A percentile compares a stretch with the other conserved stretches of the same genome.
These are phyloP conservation scores for Taiozyma sp. DNA, from an alignment of 1,139 yeast genomes.

Conservation along the genomic window DNA sequence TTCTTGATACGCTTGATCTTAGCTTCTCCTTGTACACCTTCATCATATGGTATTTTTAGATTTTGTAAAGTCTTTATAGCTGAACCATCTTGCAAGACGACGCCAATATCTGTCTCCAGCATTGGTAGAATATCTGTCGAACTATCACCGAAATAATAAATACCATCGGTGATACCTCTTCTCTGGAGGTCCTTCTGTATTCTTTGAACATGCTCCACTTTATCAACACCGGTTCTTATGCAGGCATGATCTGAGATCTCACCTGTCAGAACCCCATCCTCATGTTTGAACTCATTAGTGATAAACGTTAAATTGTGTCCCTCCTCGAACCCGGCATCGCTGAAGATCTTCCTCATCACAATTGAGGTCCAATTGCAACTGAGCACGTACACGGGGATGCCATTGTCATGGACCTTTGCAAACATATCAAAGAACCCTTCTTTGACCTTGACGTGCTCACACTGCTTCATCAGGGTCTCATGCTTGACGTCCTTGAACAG, in stretches of 20 bases:
- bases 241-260: slow-evolving; percentile 23
- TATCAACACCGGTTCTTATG: slow-evolving; percentile 55
- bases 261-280: slow-evolving; percentile 36
- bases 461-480: slow-evolving; percentile 31
- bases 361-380: slow-evolving; percentile 63
- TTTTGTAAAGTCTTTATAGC: slow-evolving; percentile 20
- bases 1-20: slow-evolving; percentile 15
- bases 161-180: slow-evolving; percentile 6
- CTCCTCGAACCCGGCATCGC: slow-evolving; percentile 28
- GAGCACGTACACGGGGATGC: slow-evolving; percentile 40
- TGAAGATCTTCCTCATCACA: slow-evolving; percentile 40
- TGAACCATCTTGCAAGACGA: slow-evolving; percentile 39
- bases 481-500: slow-evolving; percentile 41
- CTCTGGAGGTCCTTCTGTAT: slow-evolving; percentile 17
- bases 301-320: slow-evolving; percentile 26
- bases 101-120: slow-evolving; percentile 43
- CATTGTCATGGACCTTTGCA: slow-evolving; percentile 19
- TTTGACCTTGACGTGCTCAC: slow-evolving; percentile 34
- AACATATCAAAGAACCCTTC: slow-evolving; percentile 40
- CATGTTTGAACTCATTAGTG: slow-evolving; percentile 47
- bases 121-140: slow-evolving; percentile 55
- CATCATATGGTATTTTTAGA: slow-evolving; percentile 10
- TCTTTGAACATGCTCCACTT: slow-evolving; percentile 29
- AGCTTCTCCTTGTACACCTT: slow-evolving; percentile 13
- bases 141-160: slow-evolving; percentile 62